phyloP scores from a whole-genome alignment of 2,329 filamentous ascomycete species.

The Chrysoporthe austroafricana region DNA sequence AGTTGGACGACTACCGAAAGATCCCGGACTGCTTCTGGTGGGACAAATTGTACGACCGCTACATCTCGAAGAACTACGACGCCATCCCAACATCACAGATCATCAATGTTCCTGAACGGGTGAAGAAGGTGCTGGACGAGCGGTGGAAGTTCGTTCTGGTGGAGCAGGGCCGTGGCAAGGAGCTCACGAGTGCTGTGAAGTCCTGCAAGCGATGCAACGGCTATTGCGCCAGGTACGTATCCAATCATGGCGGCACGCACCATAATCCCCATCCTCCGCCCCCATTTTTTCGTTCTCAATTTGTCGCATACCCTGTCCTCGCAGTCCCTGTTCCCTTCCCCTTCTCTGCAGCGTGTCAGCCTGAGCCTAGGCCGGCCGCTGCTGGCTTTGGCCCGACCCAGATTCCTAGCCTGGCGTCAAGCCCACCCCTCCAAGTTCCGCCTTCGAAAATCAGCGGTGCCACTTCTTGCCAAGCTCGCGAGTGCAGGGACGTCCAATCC shows the following conservation, averaged over 20 bases:
- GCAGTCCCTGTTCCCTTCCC: constrained; percentile 10
- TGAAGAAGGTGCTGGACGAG: constrained; percentile 94
- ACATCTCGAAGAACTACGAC: constrained; percentile 97
- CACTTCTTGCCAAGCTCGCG: constrained; percentile 18
- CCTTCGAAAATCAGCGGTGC: constrained; percentile 13
- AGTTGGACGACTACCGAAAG: constrained; percentile 65
- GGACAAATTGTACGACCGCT: constrained; percentile 95
- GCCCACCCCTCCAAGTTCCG: not conserved
- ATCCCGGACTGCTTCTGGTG: constrained; percentile 92
- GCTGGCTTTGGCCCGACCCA: constrained; percentile 11
- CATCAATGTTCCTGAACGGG: constrained; percentile 92
- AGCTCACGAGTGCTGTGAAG: constrained; percentile 94
- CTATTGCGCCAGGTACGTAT: constrained; percentile 85
- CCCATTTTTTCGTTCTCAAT: constrained; percentile 24
- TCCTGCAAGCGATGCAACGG: constrained; percentile 89
- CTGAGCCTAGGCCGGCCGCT: constrained; percentile 11
- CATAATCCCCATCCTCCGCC: constrained; percentile 27
- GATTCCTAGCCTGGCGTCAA: constrained; percentile 5
- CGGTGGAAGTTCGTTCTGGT: constrained; percentile 96
- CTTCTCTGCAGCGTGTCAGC: constrained; percentile 21
- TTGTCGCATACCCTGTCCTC: constrained; percentile 18
- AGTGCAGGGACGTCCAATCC: constrained; percentile 18
- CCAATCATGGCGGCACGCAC: constrained; percentile 18
- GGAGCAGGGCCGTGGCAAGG: constrained; percentile 90
- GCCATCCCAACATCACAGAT: constrained; percentile 90